Conservation (phyloP, 306 rosid genomes). For the Potentilla sterilis region DNA sequence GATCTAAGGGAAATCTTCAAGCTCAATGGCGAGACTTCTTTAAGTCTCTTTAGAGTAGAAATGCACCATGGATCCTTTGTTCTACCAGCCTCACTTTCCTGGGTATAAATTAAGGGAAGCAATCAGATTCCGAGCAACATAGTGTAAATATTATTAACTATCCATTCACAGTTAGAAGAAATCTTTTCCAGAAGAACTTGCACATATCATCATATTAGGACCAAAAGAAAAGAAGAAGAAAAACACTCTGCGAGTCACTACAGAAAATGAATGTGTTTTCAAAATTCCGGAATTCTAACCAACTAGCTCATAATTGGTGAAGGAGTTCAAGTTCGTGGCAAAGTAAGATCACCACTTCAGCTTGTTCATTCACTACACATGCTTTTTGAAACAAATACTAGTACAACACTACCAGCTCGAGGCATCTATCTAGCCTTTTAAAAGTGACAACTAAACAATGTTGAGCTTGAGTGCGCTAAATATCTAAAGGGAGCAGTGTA, state of each 20-base stretch:
- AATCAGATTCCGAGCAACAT: background rate
- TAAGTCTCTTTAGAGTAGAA: slow-evolving; percentile 60
- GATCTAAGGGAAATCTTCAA: slow-evolving; percentile 88
- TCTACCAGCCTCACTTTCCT: slow-evolving; percentile 68
- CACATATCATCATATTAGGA: background rate
- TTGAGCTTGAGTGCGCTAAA: background rate
- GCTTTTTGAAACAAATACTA: background rate
- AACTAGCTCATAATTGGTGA: background rate
- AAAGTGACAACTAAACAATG: background rate
- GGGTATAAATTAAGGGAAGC: background rate
- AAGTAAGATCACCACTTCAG: background rate
- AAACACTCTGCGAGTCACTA: background rate
- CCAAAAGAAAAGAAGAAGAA: background rate
- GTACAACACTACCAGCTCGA: background rate
- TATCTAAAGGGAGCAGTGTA: background rate
- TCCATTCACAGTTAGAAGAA: background rate
- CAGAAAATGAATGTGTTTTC: background rate
- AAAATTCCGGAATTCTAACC: background rate
- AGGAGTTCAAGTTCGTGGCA: background rate
- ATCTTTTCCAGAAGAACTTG: background rate
- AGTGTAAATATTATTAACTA: background rate
- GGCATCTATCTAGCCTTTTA: background rate
- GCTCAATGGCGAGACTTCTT: slow-evolving; percentile 88
- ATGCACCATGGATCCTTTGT: slow-evolving; percentile 79
- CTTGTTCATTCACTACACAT: background rate